These are phyloP conservation scores for Ophiostoma triangulosporum DNA, from an alignment of 2,329 filamentous ascomycete species.

Conservation along the genomic window DNA sequence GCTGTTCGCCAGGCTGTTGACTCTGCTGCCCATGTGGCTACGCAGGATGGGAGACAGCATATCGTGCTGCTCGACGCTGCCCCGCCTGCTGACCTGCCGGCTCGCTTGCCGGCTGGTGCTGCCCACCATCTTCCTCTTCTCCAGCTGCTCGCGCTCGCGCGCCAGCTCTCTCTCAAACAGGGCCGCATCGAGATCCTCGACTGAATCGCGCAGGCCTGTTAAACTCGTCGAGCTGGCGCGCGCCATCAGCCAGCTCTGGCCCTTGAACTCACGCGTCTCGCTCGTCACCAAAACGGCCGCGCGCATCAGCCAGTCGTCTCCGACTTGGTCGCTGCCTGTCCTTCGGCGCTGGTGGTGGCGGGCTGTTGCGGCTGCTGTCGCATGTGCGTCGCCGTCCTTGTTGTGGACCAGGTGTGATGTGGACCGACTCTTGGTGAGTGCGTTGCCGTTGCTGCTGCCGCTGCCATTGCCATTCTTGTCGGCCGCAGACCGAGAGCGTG, in stretches of 20 bases:
- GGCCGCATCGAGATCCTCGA: slow-evolving; percentile 27
- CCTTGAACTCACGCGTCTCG: slow-evolving; percentile 52
- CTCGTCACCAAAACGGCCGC: slow-evolving; percentile 48
- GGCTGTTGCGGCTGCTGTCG: not conserved
- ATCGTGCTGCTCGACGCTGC: slow-evolving; percentile 21
- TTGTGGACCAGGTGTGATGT: slow-evolving; percentile 36
- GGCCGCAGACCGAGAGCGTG: slow-evolving; percentile 28
- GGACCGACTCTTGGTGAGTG: slow-evolving; percentile 48
- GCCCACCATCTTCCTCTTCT: slow-evolving; percentile 14
- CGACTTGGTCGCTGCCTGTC: slow-evolving; percentile 13
- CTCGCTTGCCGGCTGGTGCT: slow-evolving; percentile 24
- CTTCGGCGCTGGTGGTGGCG: slow-evolving; percentile 13
- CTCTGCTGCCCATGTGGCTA: slow-evolving; percentile 24
- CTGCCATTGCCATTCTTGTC: not conserved
- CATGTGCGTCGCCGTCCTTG: slow-evolving; percentile 6
- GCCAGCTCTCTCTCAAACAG: slow-evolving; percentile 37
- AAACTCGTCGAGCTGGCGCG: slow-evolving; percentile 52
- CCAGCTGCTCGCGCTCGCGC: slow-evolving; percentile 34
- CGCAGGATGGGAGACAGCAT: slow-evolving; percentile 18
- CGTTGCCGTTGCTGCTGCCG: slow-evolving; percentile 3
- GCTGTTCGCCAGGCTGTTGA: slow-evolving; percentile 32
- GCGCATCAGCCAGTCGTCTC: slow-evolving; percentile 49
- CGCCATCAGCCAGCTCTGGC: slow-evolving; percentile 54
- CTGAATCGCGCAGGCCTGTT: slow-evolving; percentile 34
- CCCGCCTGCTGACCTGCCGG: slow-evolving; percentile 29